phyloP scores from a whole-genome alignment of 176 grass and related monocot genomes.

The Saccharum spontaneum region DNA sequence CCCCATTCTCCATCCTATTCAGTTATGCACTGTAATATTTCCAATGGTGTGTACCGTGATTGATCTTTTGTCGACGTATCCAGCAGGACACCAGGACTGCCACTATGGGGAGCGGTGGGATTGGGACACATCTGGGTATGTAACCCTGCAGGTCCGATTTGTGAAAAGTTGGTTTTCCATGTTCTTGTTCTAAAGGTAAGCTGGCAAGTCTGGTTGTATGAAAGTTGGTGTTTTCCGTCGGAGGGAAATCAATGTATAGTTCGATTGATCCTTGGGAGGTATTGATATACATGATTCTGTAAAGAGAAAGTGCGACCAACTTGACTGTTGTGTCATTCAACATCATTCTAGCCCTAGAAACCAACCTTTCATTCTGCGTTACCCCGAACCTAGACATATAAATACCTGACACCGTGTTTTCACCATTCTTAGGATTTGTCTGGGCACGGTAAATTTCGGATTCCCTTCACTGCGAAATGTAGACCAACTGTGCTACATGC shows the following conservation, averaged over 20 bases:
- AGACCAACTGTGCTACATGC: not conserved
- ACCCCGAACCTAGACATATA: not conserved
- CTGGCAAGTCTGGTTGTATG: slow-evolving; percentile 41
- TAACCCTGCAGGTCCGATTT: slow-evolving; percentile 17
- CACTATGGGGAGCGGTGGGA: not conserved
- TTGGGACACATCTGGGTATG: slow-evolving; percentile 30
- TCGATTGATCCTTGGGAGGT: slow-evolving; percentile 39
- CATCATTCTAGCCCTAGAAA: slow-evolving; percentile 32
- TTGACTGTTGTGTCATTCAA: slow-evolving; percentile 25
- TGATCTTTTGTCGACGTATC: not conserved
- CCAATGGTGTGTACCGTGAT: not conserved
- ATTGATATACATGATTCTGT: slow-evolving; percentile 56
- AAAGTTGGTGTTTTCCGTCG: slow-evolving; percentile 42
- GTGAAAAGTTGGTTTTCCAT: slow-evolving; percentile 42
- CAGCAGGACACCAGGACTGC: slow-evolving; percentile 10
- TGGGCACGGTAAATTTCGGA: not conserved
- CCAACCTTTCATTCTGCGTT: not conserved
- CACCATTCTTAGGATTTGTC: not conserved
- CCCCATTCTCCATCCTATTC: not conserved
- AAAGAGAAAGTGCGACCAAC: slow-evolving; percentile 37
- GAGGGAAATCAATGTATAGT: slow-evolving; percentile 59
- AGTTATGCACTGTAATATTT: not conserved
- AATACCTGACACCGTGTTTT: not conserved
- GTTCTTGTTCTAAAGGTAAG: slow-evolving; percentile 33
- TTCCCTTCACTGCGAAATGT: not conserved